phyloP scores from a whole-genome alignment of 495 filamentous ascomycete genomes.

The Lentithecium fluviatile region DNA sequence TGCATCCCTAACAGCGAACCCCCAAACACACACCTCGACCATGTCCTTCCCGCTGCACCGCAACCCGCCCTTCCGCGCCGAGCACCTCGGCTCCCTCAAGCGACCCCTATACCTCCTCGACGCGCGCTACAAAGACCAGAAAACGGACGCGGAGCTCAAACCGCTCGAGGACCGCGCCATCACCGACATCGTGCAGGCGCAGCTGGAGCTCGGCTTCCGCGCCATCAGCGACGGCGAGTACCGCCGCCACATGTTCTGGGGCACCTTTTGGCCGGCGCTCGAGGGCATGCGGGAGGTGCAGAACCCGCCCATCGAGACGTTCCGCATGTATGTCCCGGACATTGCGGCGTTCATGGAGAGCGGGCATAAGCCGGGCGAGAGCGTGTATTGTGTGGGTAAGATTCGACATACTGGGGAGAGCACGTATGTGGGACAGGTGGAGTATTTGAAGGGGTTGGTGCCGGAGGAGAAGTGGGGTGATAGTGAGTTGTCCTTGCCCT shows the following conservation, averaged over 20 bases:
- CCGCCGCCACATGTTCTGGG: constrained; percentile 56
- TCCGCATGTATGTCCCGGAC: constrained; percentile 75
- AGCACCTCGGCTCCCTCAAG: constrained; percentile 80
- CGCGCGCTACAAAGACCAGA: constrained; percentile 49
- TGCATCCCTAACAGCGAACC: too few species aligned
- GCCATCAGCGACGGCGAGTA: constrained; percentile 70
- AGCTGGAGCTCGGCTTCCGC: constrained; percentile 65
- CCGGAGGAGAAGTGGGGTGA: constrained; percentile 51
- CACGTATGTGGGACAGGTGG: constrained; percentile 58
- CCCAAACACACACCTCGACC: neutral
- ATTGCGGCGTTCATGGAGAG: constrained; percentile 73
- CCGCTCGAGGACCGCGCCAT: constrained; percentile 65
- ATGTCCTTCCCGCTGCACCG: constrained; percentile 17
- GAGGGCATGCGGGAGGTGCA: constrained; percentile 65
- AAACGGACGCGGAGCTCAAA: constrained; percentile 47
- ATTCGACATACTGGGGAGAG: constrained; percentile 41
- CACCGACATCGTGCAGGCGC: constrained; percentile 62
- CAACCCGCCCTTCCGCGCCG: constrained; percentile 71
- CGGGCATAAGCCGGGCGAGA: constrained; percentile 73
- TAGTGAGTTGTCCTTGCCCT: too few species aligned
- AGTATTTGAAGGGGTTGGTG: constrained; percentile 53
- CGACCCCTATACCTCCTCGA: constrained; percentile 67
- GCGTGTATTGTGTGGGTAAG: constrained; percentile 63
- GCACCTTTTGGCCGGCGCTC: constrained; percentile 73
- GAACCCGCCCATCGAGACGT: constrained; percentile 60